These are phyloP conservation scores for Pyrenochaeta sp. DNA, from an alignment of 2,329 filamentous ascomycete genomes.

Conservation along the genomic window DNA sequence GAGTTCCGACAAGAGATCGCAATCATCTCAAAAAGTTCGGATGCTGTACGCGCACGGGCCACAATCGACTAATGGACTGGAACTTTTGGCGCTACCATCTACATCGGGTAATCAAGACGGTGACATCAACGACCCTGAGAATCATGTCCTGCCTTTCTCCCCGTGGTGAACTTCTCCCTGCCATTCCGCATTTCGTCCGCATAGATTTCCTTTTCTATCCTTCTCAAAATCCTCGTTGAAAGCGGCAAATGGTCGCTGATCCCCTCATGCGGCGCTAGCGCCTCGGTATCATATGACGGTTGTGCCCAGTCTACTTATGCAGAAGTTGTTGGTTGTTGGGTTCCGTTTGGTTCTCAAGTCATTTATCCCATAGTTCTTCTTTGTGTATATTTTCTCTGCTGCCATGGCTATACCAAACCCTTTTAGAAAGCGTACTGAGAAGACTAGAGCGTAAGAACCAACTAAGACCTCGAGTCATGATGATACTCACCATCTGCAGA, in stretches of 20 bases:
- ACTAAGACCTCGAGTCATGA: slow-evolving; percentile 17
- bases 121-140: slow-evolving; percentile 23
- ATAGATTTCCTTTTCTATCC: neutral
- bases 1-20: slow-evolving; percentile 1
- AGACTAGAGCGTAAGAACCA: slow-evolving; percentile 51
- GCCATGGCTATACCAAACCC: slow-evolving; percentile 54
- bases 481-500: slow-evolving; percentile 37
- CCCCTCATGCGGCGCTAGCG: slow-evolving; percentile 22
- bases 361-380: too few species aligned
- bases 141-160: neutral
- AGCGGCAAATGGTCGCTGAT: slow-evolving; percentile 21
- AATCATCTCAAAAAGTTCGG: slow-evolving; percentile 9
- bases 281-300: slow-evolving; percentile 43
- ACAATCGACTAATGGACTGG: neutral
- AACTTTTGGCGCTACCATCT: neutral
- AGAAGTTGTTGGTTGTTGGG: too few species aligned
- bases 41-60: slow-evolving; percentile 25
- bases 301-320: slow-evolving; percentile 6
- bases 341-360: neutral
- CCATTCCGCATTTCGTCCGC: neutral
- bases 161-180: too few species aligned
- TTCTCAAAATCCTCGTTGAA: slow-evolving; percentile 10
- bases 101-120: neutral
- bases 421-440: slow-evolving; percentile 51
- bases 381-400: too few species aligned